Base-by-base conservation (phyloP, 1,139 yeast genomes). In the Entelexis sorbosivorans region DNA sequence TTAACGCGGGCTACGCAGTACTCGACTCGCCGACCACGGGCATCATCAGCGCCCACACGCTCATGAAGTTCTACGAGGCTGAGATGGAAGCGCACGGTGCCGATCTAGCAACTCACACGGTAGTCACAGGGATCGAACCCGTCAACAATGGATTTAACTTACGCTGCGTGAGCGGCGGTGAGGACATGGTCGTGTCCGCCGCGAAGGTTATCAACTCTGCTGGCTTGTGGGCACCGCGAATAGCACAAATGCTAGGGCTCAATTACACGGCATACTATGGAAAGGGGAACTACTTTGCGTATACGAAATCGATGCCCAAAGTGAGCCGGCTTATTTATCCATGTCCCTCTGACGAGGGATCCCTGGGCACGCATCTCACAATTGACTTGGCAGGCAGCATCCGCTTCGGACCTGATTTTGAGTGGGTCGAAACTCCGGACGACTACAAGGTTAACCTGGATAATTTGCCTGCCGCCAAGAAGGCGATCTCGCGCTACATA, bases 401-500 rank as follows among this genome's bases (percentile, higher is more conserved):
- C 38, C 74, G 79, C 58, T 88, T 88, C 64, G 96, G 96, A 0
- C 96, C 96, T 0, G 95, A 88, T 64, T 68, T 86, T 50, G 94
- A 87, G 64, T 87, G 94, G 88, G 76, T 84, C 3, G 74, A 76
- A 13, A 57, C 65, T 2, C 74, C 77, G 2, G 55, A 58, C 10
- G 68, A 69, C 47, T 56, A 66, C 7, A 52, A 56, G 19, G 69
- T 67, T 14, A 66, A 62, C 44, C 64, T 64, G 24, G 64, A 63
- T 2, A 82, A 81, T 55, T 63, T 81, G 26, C 69, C 69, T 2
- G 70, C 68, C 0, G 94, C 93, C 0, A 72, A 69, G 52, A 66
- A 70, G 35, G 86, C 83, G 1, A 81, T 87, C 20, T 60, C 66
- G 16, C 70, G 73, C 46, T 88, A 86, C 65, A 74, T 82, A 53